Percentiles rank a stretch among this genome's conserved stretches.
Conservation (phyloP, 2,329 filamentous ascomycete genomes). For the Westerdykella aurantiaca region DNA sequence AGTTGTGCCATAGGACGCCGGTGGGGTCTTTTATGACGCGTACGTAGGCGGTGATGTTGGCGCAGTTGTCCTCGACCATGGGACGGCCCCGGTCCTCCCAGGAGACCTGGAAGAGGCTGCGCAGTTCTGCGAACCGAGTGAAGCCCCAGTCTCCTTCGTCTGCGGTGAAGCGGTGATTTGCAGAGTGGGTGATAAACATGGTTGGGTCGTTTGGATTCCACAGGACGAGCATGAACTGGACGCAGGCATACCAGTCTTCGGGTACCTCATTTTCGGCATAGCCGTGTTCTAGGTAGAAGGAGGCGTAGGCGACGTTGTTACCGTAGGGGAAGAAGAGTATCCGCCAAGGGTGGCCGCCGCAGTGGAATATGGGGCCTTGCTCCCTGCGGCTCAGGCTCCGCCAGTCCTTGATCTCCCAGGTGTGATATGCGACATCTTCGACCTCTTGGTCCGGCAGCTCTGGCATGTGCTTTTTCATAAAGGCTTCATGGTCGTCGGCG, state of each 20-base stretch:
- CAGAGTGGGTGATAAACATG: slow-evolving; percentile 67
- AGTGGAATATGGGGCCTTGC: slow-evolving; percentile 82
- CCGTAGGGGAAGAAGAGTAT: slow-evolving; percentile 93
- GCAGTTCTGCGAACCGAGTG: slow-evolving; percentile 87
- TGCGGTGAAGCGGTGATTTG: slow-evolving; percentile 92
- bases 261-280: slow-evolving; percentile 69
- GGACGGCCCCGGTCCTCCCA: slow-evolving; percentile 67
- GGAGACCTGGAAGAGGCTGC: slow-evolving; percentile 71
- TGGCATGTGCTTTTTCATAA: slow-evolving; percentile 73
- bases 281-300: slow-evolving; percentile 94
- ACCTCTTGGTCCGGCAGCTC: slow-evolving; percentile 74
- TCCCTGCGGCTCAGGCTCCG: slow-evolving; percentile 68
- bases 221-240: slow-evolving; percentile 88
- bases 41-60: slow-evolving; percentile 77
- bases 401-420: slow-evolving; percentile 88
- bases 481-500: slow-evolving; percentile 67
- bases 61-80: slow-evolving; percentile 69
- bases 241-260: slow-evolving; percentile 93
- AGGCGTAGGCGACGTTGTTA: slow-evolving; percentile 89
- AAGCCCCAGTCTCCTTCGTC: slow-evolving; percentile 99
- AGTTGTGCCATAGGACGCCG: slow-evolving; percentile 85
- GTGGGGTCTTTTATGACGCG: slow-evolving; percentile 81
- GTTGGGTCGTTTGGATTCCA: slow-evolving; percentile 93
- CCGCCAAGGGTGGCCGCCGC: slow-evolving; percentile 85
- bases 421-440: slow-evolving; percentile 67